phyloP scores from a whole-genome alignment of 805 yeast genomes.

The Saturnispora sanitii region DNA sequence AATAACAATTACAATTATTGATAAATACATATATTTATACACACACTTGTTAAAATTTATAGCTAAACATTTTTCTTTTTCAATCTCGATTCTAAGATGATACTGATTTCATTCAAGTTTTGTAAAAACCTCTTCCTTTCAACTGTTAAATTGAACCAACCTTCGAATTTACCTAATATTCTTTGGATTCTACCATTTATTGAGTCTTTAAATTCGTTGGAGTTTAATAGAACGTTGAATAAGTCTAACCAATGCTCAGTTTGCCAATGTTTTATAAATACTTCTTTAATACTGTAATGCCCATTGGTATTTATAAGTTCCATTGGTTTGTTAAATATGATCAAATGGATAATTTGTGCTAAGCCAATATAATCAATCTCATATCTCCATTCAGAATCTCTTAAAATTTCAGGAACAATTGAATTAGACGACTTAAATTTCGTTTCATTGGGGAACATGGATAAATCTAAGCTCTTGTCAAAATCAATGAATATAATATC shows the following conservation, averaged over 20 bases:
- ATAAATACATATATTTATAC: too few relatives aligned
- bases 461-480: conserved; percentile 69
- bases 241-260: conserved; percentile 57
- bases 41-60: neutral
- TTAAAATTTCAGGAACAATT: conserved; percentile 64
- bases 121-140: conserved; percentile 9
- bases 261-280: conserved; percentile 70
- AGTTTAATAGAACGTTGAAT: conserved; percentile 56
- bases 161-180: conserved; percentile 10
- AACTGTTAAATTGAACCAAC: conserved; percentile 15
- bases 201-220: conserved; percentile 24
- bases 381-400: conserved; percentile 55
- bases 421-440: conserved; percentile 46
- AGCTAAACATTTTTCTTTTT: conserved; percentile 3
- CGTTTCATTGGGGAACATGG: conserved; percentile 39
- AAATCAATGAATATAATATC: conserved; percentile 53
- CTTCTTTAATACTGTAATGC: conserved; percentile 28
- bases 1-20: too few relatives aligned
- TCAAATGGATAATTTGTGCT: conserved; percentile 62
- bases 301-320: conserved; percentile 25
- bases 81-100: conserved; percentile 4
- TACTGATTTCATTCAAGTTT: conserved; percentile 10
- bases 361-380: conserved; percentile 80
- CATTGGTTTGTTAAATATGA: conserved; percentile 63
- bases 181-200: conserved; percentile 5